Evolutionary conservation across 495 filamentous ascomycete genomes (phyloP).

Genomic region (Penicillium coprophilum): DNA sequence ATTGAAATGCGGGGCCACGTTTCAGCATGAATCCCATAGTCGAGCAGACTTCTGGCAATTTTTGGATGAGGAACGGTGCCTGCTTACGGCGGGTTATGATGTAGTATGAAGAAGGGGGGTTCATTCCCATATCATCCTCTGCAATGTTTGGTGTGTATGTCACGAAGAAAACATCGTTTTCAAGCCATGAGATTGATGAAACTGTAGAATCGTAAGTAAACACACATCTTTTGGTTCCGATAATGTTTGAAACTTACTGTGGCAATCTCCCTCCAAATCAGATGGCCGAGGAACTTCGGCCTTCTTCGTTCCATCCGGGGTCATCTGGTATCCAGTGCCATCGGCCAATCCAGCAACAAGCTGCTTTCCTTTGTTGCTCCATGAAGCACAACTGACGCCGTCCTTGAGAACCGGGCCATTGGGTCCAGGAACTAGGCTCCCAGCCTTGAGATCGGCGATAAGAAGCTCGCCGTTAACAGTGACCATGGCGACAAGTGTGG

Average conservation of each 20-base stretch:
- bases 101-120: conserved; percentile 66
- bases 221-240: not conserved
- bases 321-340: conserved; percentile 81
- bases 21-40: conserved; percentile 59
- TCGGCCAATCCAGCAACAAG: conserved; percentile 83
- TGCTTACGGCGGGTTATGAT: conserved; percentile 65
- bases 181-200: conserved; percentile 84
- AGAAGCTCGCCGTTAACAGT: conserved; percentile 76
- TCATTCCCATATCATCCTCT: conserved; percentile 50
- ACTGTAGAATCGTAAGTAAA: conserved; percentile 51
- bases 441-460: conserved; percentile 75
- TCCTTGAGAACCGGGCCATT: conserved; percentile 67
- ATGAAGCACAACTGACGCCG: conserved; percentile 80
- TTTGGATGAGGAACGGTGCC: conserved; percentile 64
- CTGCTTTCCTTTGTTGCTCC: conserved; percentile 93
- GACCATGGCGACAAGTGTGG: conserved; percentile 68
- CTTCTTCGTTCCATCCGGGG: conserved; percentile 71
- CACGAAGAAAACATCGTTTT: conserved; percentile 80
- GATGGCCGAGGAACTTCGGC: conserved; percentile 77
- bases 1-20: conserved; percentile 69
- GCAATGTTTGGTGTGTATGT: conserved; percentile 66
- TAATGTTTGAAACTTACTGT: conserved; percentile 53
- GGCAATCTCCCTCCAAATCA: conserved; percentile 60
- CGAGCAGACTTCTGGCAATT: conserved; percentile 67
- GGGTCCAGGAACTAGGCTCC: conserved; percentile 56